Percentiles rank a stretch among this genome's conserved stretches.
phyloP scores from a whole-genome alignment of 192 early-diverging fungal species.

The Physocladia obscura region DNA sequence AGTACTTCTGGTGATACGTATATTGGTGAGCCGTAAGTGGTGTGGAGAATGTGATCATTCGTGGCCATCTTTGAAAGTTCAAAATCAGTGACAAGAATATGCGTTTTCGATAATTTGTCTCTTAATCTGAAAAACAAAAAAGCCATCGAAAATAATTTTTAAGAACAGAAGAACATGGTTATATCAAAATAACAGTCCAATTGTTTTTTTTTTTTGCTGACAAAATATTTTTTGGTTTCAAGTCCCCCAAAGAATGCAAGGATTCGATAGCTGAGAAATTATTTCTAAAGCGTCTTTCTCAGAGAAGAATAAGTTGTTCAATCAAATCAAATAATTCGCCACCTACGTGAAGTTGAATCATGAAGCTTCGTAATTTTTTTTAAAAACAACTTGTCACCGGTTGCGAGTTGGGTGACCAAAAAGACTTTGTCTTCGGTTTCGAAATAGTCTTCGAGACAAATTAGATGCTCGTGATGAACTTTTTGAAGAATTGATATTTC shows the following conservation, averaged over 20 bases:
- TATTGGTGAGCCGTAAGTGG: constrained; percentile 59
- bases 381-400: constrained; percentile 20
- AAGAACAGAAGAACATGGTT: background rate
- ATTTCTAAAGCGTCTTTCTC: constrained; percentile 51
- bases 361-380: too few species aligned
- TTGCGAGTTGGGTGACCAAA: constrained; percentile 52
- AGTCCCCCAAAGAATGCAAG: constrained; percentile 45
- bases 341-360: constrained; percentile 33
- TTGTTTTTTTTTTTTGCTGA: too few species aligned
- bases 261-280: constrained; percentile 51
- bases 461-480: constrained; percentile 47
- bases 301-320: constrained; percentile 45
- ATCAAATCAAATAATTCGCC: constrained; percentile 64
- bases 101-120: background rate
- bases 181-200: too few species aligned
- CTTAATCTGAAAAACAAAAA: background rate
- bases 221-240: constrained; percentile 60
- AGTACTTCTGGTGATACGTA: constrained; percentile 58
- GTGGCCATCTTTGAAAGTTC: constrained; percentile 65
- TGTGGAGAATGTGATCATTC: constrained; percentile 59
- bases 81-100: constrained; percentile 64
- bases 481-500: constrained; percentile 70
- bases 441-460: constrained; percentile 40
- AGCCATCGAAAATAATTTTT: background rate
- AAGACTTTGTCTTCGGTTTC: constrained; percentile 40